Base-by-base conservation (phyloP, 176 grass and related monocot genomes). In the Lolium perenne region DNA sequence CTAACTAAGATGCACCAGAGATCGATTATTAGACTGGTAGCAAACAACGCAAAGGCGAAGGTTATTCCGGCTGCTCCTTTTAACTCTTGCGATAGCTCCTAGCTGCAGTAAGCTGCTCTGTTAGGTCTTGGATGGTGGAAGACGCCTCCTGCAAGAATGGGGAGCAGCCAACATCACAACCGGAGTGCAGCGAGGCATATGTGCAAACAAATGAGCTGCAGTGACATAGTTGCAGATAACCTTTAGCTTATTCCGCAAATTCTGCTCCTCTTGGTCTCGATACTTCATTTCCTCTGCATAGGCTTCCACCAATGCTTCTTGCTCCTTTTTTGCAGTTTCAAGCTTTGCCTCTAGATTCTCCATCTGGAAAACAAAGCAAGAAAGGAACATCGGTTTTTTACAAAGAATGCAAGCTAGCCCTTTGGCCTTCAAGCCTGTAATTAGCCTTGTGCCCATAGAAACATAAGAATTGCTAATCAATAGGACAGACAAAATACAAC, bases 281-380 rank as follows among this genome's bases (percentile, higher is more conserved):
- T 48, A 51, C 12, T 8, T 84, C 69, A 89, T 94, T 92, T 97
- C 95, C 84, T 97, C 86, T 21, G 92, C 76, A 87, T 94, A 97
- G 57, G 92, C 78, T 4, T 88, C 92, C 40, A 94, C 74, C 72
- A 88, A 66, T 14, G 88, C 86, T 51, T 97, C 92, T 85, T 94
- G 90, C 74, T 97, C 95, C 41, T 89, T 88, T 49, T 70, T 92
- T 75, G 88, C 80, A 68, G 84, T 25, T 79, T 88, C 84, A 67
- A 97, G 84, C 54, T 91, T 86, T 73, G 60, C 83, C 55, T 91
- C 26, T 50, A 84, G 15, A 72, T 77, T 91, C 84, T 92, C 84
- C 9, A 90, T 7, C 95, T 97, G 81, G 45, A 60, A 87, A 87
- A 71, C 41, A 82, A 38, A 85, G 41, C 15, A 71, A 26, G 3